Conservation (phyloP, 257 asterid species). For the Ophiorrhiza pumila region DNA sequence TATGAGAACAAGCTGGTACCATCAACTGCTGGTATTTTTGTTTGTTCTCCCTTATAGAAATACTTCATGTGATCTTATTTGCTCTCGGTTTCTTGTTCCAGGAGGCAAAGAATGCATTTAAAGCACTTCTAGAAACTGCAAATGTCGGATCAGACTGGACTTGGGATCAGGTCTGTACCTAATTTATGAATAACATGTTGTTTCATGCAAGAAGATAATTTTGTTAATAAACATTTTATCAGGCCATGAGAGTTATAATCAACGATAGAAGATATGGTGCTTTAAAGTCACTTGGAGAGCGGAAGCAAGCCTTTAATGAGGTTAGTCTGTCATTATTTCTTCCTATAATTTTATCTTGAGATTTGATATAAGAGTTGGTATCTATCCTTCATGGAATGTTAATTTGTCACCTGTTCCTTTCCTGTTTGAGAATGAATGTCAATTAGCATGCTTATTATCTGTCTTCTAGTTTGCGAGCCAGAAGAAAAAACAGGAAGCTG, state of each 20-base stretch:
- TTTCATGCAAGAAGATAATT: constrained; percentile 19
- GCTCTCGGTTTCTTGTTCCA: constrained; percentile 26
- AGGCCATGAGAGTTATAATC: constrained; percentile 90
- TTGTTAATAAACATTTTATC: constrained; percentile 25
- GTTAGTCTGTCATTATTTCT: constrained; percentile 35
- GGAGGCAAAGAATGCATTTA: constrained; percentile 90
- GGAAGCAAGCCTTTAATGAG: constrained; percentile 90
- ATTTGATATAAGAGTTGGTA: background rate
- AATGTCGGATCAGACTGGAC: constrained; percentile 86
- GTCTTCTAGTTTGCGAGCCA: constrained; percentile 66
- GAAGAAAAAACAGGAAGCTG: constrained; percentile 84
- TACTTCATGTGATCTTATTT: constrained; percentile 9
- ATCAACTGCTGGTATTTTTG: constrained; percentile 2
- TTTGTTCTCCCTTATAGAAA: background rate
- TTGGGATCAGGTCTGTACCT: constrained; percentile 81
- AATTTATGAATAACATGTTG: constrained; percentile 16
- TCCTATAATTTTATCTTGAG: constrained; percentile 12
- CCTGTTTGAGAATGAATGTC: constrained; percentile 17
- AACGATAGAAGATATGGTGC: constrained; percentile 88
- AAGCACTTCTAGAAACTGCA: constrained; percentile 65
- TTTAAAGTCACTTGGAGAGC: constrained; percentile 74
- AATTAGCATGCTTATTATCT: constrained; percentile 12
- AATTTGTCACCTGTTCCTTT: constrained; percentile 10
- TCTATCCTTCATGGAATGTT: constrained; percentile 14
- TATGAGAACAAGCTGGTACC: constrained; percentile 84